Evolutionary conservation across 257 asterid genomes (phyloP).

Genomic region (Catharanthus roseus): DNA sequence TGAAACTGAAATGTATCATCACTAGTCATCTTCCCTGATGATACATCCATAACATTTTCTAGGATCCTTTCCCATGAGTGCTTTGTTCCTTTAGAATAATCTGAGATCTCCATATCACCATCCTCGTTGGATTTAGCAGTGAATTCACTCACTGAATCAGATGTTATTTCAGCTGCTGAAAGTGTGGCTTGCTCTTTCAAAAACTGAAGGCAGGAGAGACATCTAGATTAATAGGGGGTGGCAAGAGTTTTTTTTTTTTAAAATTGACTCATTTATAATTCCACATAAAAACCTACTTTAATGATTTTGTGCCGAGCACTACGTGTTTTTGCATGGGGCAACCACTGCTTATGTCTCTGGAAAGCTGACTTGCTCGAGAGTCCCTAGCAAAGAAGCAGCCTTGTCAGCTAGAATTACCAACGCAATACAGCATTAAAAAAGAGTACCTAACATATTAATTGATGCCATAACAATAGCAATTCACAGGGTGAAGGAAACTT

Average conservation of each 20-base stretch:
- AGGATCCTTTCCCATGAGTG: constrained; percentile 59
- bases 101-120: constrained; percentile 39
- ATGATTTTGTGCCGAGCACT: constrained; percentile 93
- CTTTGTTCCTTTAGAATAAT: constrained; percentile 42
- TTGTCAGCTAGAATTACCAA: background rate
- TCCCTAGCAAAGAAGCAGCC: constrained; percentile 42
- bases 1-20: constrained; percentile 36
- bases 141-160: constrained; percentile 69
- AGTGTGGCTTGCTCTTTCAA: constrained; percentile 86
- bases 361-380: constrained; percentile 86
- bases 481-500: background rate
- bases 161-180: constrained; percentile 77
- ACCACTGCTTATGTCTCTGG: constrained; percentile 92
- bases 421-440: no score
- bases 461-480: background rate
- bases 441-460: background rate
- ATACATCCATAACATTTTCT: constrained; percentile 39
- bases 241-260: background rate
- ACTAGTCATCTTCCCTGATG: constrained; percentile 29
- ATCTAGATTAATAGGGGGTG: constrained; percentile 15
- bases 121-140: constrained; percentile 55
- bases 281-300: constrained; percentile 52
- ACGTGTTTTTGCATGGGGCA: constrained; percentile 91
- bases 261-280: background rate
- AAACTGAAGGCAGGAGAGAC: constrained; percentile 48